Evolutionary conservation across 2,329 filamentous ascomycete genomes (phyloP), one percentile per base, ranked within the genome.

Genomic region (Neofusicoccum ribis): DNA sequence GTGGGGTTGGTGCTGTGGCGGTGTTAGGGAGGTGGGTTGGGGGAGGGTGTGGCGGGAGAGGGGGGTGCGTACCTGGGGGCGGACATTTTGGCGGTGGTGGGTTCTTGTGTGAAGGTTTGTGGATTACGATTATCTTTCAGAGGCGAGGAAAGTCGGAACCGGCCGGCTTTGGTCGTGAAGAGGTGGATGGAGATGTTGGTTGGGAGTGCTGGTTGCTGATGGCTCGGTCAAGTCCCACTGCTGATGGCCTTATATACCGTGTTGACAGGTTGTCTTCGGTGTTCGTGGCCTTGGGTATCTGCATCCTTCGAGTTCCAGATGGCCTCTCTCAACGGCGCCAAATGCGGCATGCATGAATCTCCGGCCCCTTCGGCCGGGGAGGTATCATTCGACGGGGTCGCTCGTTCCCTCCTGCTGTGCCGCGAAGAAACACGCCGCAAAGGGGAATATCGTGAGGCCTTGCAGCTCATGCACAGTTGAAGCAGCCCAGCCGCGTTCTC

Each of bases 221-320:
- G 59, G 14, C 3, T 27, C n/a, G 4, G 14, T 49, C 36, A 51
- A n/a, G 11, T 34, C 15, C 17, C 34, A 17, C 44, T 27, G 36
- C 15, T n/a, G 36, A 12, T 41, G 23, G 37, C 15, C 46, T 50
- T 62, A 51, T 51, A 62, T 62, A 51, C 59, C 17, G 46, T 43
- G 34, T 62, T 51, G 27, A 37, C 59, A 50, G 36, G 37, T 9
- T n/a, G 20, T 44, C 23, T 58, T 43, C 37, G 52, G 52, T 46
- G 54, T 59, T 46, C 41, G 34, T 20, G 41, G 27, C 8, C 14
- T 27, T 51, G 46, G 44, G 59, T 6, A 8, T 39, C 27, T 36
- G 54, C 31, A 52, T 49, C 54, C 23, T 44, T 59, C 37, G 20
- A 64, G 70, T 72, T 47, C 72, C 73, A 20, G 72, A 47, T 12